Percentiles rank a stretch among this genome's conserved stretches.
Conservation (phyloP, 169 alveolate genomes). For the Plasmodium sp. region DNA sequence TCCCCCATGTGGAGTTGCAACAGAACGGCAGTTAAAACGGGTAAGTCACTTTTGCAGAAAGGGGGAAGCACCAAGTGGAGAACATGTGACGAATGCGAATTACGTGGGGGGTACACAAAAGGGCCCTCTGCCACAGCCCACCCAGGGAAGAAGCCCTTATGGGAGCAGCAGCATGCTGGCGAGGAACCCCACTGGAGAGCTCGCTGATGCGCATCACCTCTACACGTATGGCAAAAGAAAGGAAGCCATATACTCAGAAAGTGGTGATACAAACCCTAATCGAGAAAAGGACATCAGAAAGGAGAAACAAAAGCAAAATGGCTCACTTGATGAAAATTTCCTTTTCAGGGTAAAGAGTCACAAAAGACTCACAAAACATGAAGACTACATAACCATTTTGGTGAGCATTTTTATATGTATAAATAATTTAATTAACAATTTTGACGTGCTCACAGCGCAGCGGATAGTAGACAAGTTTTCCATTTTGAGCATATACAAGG, state of each 20-base stretch:
- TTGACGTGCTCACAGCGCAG: constrained; percentile 21
- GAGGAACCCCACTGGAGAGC: neutral
- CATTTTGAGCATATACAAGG: constrained; percentile 8
- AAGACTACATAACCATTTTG: neutral
- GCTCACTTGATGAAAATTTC: neutral
- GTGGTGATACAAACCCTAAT: neutral
- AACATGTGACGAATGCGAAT: neutral
- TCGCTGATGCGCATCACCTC: neutral
- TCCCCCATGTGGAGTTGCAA: neutral
- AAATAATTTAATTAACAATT: constrained; percentile 57
- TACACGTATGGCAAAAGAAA: neutral
- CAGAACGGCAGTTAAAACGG: neutral
- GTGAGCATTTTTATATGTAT: constrained; percentile 58
- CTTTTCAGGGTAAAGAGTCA: constrained; percentile 14
- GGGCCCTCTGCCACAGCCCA: neutral
- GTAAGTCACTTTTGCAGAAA: neutral
- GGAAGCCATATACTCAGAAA: neutral
- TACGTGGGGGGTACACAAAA: neutral
- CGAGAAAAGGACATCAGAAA: neutral
- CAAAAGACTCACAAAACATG: neutral
- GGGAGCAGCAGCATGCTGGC: neutral
- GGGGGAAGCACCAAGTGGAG: neutral
- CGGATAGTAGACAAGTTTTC: constrained; percentile 1
- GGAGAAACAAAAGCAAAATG: neutral
- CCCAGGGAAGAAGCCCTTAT: neutral